Evolutionary conservation across 2,329 filamentous ascomycete species (phyloP).

Genomic region (Teratosphaeria zuluensis): DNA sequence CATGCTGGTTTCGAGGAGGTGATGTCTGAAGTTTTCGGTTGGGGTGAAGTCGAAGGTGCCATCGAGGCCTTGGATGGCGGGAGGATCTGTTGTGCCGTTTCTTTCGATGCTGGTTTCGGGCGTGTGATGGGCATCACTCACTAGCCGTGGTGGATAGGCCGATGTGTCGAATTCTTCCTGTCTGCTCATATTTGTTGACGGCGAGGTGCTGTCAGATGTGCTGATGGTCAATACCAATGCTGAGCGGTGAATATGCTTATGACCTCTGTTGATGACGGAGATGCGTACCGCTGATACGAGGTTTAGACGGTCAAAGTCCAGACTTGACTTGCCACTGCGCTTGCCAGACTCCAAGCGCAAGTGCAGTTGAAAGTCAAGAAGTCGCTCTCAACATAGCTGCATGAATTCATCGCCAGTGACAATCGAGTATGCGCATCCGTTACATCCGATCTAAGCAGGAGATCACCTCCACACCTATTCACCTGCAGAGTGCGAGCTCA

Average conservation of each 20-base stretch:
- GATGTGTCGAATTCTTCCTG: not conserved
- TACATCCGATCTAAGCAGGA: not conserved
- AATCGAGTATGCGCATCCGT: not conserved
- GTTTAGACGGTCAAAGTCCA: not conserved
- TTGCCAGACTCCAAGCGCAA: not conserved
- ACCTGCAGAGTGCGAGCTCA: not conserved
- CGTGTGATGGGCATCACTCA: too few species aligned
- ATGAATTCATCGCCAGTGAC: not conserved
- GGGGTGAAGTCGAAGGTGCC: too few species aligned
- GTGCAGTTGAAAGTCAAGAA: not conserved
- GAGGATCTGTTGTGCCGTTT: too few species aligned
- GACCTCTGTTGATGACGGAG: not conserved
- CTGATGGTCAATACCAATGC: not conserved
- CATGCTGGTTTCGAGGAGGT: too few species aligned
- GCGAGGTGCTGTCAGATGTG: not conserved
- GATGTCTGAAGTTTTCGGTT: too few species aligned
- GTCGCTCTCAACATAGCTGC: not conserved
- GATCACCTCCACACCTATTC: not conserved
- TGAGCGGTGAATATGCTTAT: not conserved
- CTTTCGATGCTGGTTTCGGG: too few species aligned
- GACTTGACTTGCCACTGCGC: not conserved
- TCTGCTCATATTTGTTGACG: not conserved
- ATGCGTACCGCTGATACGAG: not conserved
- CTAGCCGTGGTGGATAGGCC: not conserved
- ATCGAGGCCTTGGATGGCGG: too few species aligned